These are phyloP conservation scores for Chaetomiaceae sp. DNA, from an alignment of 2,329 filamentous ascomycete species.

Conservation along the genomic window DNA sequence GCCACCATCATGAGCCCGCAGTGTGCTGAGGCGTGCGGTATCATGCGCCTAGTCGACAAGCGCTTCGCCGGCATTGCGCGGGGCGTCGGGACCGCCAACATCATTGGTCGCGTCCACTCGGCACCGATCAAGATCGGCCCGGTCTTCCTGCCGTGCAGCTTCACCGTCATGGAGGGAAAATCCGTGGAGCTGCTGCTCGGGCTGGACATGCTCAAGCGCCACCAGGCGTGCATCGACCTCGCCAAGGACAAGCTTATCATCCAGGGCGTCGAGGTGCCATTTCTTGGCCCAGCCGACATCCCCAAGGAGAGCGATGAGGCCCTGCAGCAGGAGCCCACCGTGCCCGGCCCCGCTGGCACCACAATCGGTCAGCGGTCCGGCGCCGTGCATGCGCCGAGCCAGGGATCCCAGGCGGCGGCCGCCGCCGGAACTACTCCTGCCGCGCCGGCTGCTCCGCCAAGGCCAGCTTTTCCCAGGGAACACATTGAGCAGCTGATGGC, in stretches of 20 bases:
- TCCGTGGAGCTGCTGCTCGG: constrained; percentile 89
- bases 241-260: constrained; percentile 80
- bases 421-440: constrained; percentile 24
- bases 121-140: constrained; percentile 91
- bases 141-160: constrained; percentile 84
- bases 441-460: constrained; percentile 20
- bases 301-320: constrained; percentile 75
- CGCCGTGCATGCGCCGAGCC: constrained; percentile 45
- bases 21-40: constrained; percentile 86
- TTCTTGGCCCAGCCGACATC: constrained; percentile 88
- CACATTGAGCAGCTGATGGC: constrained; percentile 69
- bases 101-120: constrained; percentile 90
- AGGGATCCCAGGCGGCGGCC: constrained; percentile 21
- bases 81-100: constrained; percentile 89
- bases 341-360: constrained; percentile 81
- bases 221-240: constrained; percentile 89
- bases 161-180: constrained; percentile 99
- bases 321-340: constrained; percentile 70
- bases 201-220: constrained; percentile 92
- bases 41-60: constrained; percentile 91
- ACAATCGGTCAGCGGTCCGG: constrained; percentile 80
- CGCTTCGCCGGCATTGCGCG: constrained; percentile 88
- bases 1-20: constrained; percentile 97
- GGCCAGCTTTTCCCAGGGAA: constrained; percentile 48
- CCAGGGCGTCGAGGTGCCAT: constrained; percentile 79